Conservation (phyloP, 768 basidiomycete species). For the Nidularia pulvinata region DNA sequence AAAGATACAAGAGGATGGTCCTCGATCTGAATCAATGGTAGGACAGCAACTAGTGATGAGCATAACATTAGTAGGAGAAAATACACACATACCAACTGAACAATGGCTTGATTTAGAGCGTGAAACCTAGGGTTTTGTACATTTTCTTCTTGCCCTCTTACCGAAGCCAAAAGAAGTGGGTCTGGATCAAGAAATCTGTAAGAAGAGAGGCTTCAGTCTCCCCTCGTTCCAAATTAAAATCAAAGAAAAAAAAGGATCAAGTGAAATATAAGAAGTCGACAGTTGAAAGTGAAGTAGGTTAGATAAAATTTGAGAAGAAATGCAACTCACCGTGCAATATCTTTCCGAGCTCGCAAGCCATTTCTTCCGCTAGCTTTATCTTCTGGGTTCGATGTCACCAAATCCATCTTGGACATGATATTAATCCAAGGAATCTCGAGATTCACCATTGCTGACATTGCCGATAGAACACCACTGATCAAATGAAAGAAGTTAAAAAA, state of each 20-base stretch:
- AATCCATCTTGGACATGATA: constrained; percentile 99
- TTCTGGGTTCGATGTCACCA: constrained; percentile 71
- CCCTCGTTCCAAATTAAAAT: background rate
- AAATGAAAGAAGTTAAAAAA: constrained; percentile 1
- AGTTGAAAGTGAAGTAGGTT: background rate
- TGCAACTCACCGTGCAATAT: constrained; percentile 74
- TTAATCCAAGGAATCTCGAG: constrained; percentile 98
- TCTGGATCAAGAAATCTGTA: constrained; percentile 93
- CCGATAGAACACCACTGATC: constrained; percentile 87
- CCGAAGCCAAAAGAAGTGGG: constrained; percentile 77
- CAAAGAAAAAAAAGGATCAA: background rate
- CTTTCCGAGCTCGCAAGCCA: constrained; percentile 68
- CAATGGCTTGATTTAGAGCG: constrained; percentile 92
- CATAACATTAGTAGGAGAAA: constrained; percentile 1
- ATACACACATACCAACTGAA: constrained; percentile 71
- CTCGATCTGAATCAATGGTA: constrained; percentile 68
- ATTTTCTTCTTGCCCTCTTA: constrained; percentile 56
- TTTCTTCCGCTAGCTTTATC: constrained; percentile 67
- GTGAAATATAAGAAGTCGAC: background rate
- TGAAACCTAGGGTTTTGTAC: constrained; percentile 82
- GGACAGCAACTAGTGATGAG: no score
- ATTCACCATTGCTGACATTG: constrained; percentile 99
- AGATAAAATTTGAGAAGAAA: background rate
- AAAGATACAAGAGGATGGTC: constrained; percentile 98
- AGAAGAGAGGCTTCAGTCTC: background rate